Evolutionary conservation across 2,329 filamentous ascomycete genomes (phyloP).

Genomic region (Alternaria sp.): DNA sequence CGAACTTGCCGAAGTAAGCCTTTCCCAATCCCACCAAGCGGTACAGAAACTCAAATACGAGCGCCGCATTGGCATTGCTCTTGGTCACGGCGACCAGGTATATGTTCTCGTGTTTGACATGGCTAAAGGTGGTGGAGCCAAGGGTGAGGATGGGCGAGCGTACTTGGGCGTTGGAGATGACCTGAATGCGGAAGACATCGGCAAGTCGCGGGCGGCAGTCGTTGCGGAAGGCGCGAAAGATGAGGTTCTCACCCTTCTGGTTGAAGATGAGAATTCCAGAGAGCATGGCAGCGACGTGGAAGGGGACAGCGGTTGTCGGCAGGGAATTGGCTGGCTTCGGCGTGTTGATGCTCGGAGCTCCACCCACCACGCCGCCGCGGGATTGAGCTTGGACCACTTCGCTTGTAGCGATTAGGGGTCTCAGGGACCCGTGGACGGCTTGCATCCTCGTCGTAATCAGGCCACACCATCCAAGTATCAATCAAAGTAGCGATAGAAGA

Average conservation of each 20-base stretch:
- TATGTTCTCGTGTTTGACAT: constrained; percentile 99
- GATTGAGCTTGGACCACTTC: constrained; percentile 16
- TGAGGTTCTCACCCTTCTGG: constrained; percentile 99
- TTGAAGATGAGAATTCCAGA: constrained; percentile 98
- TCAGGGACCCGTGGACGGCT: neutral
- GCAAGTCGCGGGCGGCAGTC: constrained; percentile 97
- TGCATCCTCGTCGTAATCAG: neutral
- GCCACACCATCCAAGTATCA: neutral
- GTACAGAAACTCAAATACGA: constrained; percentile 98
- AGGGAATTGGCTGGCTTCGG: constrained; percentile 12
- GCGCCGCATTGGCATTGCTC: constrained; percentile 97
- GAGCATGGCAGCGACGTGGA: constrained; percentile 67
- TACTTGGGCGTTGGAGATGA: constrained; percentile 97
- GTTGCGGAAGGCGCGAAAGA: constrained; percentile 98
- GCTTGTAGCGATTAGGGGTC: constrained; percentile 1
- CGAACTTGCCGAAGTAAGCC: constrained; percentile 98
- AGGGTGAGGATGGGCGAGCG: constrained; percentile 96
- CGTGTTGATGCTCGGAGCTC: constrained; percentile 15
- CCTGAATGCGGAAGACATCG: constrained; percentile 99
- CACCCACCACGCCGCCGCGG: constrained; percentile 15
- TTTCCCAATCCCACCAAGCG: constrained; percentile 86
- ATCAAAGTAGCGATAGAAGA: neutral
- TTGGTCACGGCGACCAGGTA: constrained; percentile 97
- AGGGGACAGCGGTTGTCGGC: constrained; percentile 1
- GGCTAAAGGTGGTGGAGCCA: constrained; percentile 97